Conservation (phyloP, 2,329 filamentous ascomycete genomes). For the Alternaria burnsii region DNA sequence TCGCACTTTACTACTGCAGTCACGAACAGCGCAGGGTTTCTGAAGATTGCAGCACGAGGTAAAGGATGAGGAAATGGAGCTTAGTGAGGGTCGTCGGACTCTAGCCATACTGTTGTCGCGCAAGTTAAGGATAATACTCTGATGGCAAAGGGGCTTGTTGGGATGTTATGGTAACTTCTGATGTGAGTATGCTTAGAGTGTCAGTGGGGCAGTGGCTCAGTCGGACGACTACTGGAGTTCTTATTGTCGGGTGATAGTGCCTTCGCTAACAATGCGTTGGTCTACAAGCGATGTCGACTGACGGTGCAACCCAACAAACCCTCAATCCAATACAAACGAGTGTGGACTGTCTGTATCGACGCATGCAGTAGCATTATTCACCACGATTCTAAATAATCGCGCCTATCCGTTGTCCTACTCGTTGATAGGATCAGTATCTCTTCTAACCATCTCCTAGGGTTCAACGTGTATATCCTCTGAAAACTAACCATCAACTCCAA, state of each 20-base stretch:
- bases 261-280: not conserved
- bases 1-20: not conserved
- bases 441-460: not conserved
- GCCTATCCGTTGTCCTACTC: not conserved
- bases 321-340: not conserved
- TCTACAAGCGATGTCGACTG: not conserved
- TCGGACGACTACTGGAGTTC: not conserved
- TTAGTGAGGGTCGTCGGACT: not conserved
- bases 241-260: not conserved
- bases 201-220: not conserved
- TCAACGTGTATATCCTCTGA: not conserved
- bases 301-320: not conserved
- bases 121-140: too few relatives aligned
- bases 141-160: not conserved
- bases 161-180: not conserved
- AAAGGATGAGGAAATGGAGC: not conserved
- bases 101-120: not conserved
- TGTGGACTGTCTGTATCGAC: not conserved
- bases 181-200: not conserved
- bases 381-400: not conserved
- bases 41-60: not conserved
- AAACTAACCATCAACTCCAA: not conserved
- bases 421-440: not conserved
- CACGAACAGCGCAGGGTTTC: slow-evolving; percentile 1
- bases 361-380: not conserved